Conservation (phyloP, 495 filamentous ascomycete genomes). For the Neurospora intermedia region DNA sequence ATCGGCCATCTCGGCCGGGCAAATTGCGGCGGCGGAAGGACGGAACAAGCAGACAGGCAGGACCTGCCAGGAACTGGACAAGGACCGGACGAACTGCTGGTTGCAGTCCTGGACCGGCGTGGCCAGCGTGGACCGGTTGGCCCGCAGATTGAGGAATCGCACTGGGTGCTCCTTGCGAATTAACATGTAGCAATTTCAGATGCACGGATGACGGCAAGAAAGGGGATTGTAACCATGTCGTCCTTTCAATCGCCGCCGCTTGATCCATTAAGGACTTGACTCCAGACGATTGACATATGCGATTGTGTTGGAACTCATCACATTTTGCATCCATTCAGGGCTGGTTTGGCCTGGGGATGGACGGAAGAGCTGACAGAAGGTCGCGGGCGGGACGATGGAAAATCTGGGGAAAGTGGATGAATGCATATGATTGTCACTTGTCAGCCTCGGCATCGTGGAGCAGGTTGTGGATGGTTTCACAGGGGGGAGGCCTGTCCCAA, state of each 20-base stretch:
- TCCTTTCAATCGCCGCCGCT: neutral
- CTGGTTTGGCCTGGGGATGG: neutral
- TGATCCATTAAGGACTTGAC: neutral
- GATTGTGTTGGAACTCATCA: neutral
- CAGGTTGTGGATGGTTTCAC: neutral
- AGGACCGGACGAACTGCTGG: neutral
- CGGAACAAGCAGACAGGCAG: neutral
- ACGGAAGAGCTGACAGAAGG: neutral
- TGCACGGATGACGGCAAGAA: neutral
- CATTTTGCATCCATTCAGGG: neutral
- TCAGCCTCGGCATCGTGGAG: neutral
- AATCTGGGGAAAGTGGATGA: neutral
- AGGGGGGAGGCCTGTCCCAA: neutral
- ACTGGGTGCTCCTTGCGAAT: neutral
- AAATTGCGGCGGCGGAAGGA: neutral
- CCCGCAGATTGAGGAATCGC: neutral
- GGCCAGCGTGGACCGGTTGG: neutral
- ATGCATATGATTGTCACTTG: neutral
- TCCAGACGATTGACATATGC: neutral
- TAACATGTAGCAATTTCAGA: neutral
- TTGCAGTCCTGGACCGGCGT: neutral
- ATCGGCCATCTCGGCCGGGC: neutral
- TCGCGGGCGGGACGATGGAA: neutral
- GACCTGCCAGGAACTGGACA: neutral
- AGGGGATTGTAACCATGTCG: neutral